Evolutionary conservation across 768 basidiomycete species (phyloP), one percentile per base, ranked within the genome.

Genomic region (Termitomyces bulborhizus): DNA sequence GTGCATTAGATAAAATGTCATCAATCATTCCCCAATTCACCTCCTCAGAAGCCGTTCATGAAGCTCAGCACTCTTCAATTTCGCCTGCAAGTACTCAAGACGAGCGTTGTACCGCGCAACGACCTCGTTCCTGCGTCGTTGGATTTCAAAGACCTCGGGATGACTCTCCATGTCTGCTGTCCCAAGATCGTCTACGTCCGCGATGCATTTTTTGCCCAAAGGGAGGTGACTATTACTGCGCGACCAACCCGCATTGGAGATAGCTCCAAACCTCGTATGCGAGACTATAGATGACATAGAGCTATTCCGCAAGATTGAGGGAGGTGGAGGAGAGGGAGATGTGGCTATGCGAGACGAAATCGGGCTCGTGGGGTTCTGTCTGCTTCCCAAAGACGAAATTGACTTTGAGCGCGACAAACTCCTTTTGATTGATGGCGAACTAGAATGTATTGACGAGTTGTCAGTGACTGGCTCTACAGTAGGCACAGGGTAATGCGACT

Each of bases 21-120:
- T 34, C 18, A 3, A 16, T 13, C 11, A 34, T 34, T 34, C 55
- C 41, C 18, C 27, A 32, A 21, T 36, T 60, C 32, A 64, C 60
- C 58, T 74, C 59, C 70, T 69, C 54, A 76, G 56, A 29, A 80
- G 68, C 58, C 70, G 74, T 61, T 81, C 80, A 53, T 72, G 77
- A 12, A 93, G 67, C 72, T 92, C 86, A 5, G 88, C 88, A 16
- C 83, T 83, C 69, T 85, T 90, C 65, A 91, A 72, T 63, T 81
- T 83, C 32, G 88, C 90, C 43, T 80, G 77, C 31, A 93, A 74
- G 64, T 84, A 93, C 60, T 90, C 87, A 54, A 92, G 66, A 47
- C 88, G 82, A 27, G 80, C 76, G 51, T 83, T 81, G 67, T 89
- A 93, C 49, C 90, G 78, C 54, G 71, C 76, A 27, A 80, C 79